These are phyloP conservation scores for Sideroxylon spinosum DNA, from an alignment of 179 eudicot species.

Conservation along the genomic window DNA sequence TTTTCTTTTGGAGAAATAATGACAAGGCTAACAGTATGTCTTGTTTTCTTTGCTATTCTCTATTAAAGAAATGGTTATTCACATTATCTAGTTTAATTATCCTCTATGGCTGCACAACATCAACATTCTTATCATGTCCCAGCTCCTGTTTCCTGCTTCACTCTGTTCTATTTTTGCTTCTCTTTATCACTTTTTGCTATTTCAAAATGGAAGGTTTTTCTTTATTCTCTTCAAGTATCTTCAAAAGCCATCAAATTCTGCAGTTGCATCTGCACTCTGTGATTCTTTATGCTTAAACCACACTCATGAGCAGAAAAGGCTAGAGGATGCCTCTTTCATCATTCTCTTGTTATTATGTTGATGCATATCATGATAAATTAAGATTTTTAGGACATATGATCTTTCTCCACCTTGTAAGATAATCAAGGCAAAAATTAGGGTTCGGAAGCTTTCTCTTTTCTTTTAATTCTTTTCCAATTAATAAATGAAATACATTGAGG, in stretches of 20 bases:
- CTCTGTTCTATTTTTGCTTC: not conserved
- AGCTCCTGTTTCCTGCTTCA: slow-evolving; percentile 12
- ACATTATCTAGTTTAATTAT: slow-evolving; percentile 1
- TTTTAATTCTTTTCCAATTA: not conserved
- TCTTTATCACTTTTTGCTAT: not conserved
- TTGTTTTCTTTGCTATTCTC: not conserved
- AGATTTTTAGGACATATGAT: not conserved
- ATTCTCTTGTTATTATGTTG: not conserved
- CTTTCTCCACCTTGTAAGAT: not conserved
- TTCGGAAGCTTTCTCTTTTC: not conserved
- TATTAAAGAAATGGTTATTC: not conserved
- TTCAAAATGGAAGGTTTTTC: not conserved
- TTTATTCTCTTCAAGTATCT: not conserved
- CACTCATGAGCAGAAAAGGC: not conserved
- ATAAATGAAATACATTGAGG: not conserved
- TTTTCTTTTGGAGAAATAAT: not conserved
- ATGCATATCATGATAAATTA: not conserved
- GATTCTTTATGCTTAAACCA: not conserved
- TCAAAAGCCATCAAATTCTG: slow-evolving; percentile 2
- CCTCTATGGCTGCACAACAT: not conserved
- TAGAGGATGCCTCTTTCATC: not conserved
- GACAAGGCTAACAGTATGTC: not conserved
- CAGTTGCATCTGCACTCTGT: not conserved
- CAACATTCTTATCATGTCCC: not conserved
- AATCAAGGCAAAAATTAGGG: not conserved